Percentiles rank a stretch among this genome's conserved stretches.
phyloP scores from a whole-genome alignment of 805 yeast species.

The Myxozyma lipomycoides region DNA sequence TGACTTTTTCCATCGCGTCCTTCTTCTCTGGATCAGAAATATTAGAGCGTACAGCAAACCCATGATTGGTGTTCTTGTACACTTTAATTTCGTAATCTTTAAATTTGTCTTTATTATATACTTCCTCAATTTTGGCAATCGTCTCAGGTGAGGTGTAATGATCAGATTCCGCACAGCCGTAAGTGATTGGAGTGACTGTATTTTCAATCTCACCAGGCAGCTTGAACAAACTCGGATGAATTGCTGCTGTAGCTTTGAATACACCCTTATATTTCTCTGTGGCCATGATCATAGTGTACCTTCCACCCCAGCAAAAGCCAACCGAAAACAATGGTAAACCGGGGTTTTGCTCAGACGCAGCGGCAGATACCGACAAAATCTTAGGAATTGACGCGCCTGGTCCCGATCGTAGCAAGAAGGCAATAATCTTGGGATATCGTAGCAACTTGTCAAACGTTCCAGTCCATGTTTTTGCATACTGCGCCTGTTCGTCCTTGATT shows the following conservation, averaged over 20 bases:
- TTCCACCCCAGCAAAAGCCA: constrained; percentile 20
- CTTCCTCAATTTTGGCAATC: background rate
- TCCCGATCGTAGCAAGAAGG: constrained; percentile 3
- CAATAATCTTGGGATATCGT: background rate
- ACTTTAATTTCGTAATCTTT: constrained; percentile 1
- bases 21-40: background rate
- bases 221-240: constrained; percentile 6
- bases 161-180: constrained; percentile 3
- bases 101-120: background rate
- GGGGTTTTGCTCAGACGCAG: constrained; percentile 1
- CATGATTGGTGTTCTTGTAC: constrained; percentile 10
- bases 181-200: background rate
- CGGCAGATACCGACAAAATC: background rate
- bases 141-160: background rate
- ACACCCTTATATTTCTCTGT: constrained; percentile 1
- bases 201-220: constrained; percentile 8
- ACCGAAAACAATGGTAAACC: constrained; percentile 4
- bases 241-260: constrained; percentile 5
- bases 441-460: background rate
- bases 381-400: constrained; percentile 2
- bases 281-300: background rate
- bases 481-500: background rate
- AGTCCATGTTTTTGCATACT: background rate
- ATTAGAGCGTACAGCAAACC: constrained; percentile 8
- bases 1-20: background rate